Conservation (phyloP, 805 yeast genomes). For the Teunomyces atbi region DNA sequence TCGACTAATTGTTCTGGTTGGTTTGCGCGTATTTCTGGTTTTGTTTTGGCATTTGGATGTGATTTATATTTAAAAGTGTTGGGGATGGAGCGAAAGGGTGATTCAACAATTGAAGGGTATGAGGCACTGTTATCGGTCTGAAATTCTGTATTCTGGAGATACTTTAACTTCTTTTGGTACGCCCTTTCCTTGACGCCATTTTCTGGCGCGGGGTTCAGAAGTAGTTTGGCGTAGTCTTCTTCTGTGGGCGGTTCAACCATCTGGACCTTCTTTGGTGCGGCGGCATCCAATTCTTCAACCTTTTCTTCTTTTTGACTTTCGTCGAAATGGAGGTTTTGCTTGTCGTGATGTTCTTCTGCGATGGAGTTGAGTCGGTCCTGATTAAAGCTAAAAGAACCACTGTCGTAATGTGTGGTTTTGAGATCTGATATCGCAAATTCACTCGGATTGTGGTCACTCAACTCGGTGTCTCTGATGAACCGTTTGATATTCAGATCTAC, state of each 20-base stretch:
- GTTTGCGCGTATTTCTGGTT: slow-evolving; percentile 23
- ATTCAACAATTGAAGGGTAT: not conserved
- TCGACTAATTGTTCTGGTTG: not conserved
- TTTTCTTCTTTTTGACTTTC: not conserved
- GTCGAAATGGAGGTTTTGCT: not conserved
- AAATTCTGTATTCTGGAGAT: slow-evolving; percentile 33
- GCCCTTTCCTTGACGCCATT: slow-evolving; percentile 6
- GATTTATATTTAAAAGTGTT: slow-evolving; percentile 45
- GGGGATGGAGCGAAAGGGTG: slow-evolving; percentile 32
- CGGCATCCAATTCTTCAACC: too few relatives aligned
- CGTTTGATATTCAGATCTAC: slow-evolving; percentile 25
- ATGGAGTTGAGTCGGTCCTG: not conserved
- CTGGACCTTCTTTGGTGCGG: not conserved
- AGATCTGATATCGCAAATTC: slow-evolving; percentile 15
- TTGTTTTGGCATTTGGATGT: slow-evolving; percentile 46
- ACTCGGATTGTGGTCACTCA: slow-evolving; percentile 16
- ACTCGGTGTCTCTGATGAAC: slow-evolving; percentile 28
- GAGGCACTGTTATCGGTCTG: slow-evolving; percentile 13
- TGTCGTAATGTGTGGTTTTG: slow-evolving; percentile 11
- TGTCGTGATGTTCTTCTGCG: not conserved
- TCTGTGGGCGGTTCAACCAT: too few relatives aligned
- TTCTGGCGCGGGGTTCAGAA: slow-evolving; percentile 6
- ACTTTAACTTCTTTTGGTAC: slow-evolving; percentile 35
- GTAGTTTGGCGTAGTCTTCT: not conserved
- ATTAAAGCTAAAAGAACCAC: not conserved